Percentiles rank a stretch among this genome's conserved stretches.
phyloP scores from a whole-genome alignment of 1,284 basidiomycete genomes.

The Neonothopanus nambi region DNA sequence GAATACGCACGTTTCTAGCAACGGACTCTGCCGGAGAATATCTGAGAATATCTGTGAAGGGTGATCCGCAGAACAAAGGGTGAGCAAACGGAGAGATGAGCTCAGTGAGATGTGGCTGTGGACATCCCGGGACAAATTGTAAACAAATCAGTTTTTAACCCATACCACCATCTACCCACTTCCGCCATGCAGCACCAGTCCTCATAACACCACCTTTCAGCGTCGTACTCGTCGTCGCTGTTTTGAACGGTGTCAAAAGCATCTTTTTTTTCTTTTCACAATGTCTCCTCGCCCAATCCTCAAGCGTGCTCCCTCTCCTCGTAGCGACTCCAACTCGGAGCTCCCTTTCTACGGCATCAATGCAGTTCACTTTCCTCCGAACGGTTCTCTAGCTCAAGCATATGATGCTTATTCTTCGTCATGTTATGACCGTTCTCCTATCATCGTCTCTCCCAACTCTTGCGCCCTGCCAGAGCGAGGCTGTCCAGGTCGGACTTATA shows the following conservation, averaged over 20 bases:
- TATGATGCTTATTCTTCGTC: constrained; percentile 55
- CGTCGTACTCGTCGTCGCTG: constrained; percentile 13
- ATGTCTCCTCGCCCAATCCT: constrained; percentile 44
- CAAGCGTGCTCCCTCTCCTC: constrained; percentile 31
- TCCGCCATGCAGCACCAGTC: constrained; percentile 7
- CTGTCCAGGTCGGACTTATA: constrained; percentile 67
- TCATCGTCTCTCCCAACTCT: constrained; percentile 61
- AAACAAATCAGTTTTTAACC: constrained; percentile 7
- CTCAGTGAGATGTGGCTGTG: neutral
- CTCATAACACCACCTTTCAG: constrained; percentile 8
- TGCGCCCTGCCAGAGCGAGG: constrained; percentile 72
- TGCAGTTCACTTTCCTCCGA: constrained; percentile 57
- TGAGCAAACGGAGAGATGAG: neutral
- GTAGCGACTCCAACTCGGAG: constrained; percentile 18
- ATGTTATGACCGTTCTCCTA: constrained; percentile 70
- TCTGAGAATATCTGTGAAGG: no score
- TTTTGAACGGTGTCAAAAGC: constrained; percentile 3
- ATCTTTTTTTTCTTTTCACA: neutral
- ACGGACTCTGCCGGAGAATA: no score
- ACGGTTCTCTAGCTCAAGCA: constrained; percentile 54
- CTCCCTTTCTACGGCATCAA: constrained; percentile 20
- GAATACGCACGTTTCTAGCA: no score
- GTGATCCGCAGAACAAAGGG: neutral
- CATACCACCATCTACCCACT: constrained; percentile 7
- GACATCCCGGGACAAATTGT: neutral